Evolutionary conservation across 371 early-diverging fungal species (phyloP).

Genomic region (Lichtheimia ramosa): DNA sequence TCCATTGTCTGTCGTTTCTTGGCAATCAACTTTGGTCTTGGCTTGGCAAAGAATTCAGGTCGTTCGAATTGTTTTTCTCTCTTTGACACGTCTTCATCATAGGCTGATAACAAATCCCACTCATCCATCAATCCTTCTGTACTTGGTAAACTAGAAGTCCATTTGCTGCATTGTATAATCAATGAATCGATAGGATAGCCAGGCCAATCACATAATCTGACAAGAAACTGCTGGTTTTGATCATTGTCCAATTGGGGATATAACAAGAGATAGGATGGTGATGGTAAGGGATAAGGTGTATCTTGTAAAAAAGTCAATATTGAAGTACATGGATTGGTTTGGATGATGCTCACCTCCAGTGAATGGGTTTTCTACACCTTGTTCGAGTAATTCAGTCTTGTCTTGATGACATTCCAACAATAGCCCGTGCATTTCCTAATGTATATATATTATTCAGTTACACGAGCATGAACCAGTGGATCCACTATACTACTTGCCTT

Average conservation of each 20-base stretch:
- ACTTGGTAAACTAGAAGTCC: background rate
- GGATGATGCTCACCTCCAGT: background rate
- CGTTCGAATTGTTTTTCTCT: constrained; percentile 6
- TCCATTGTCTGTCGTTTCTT: constrained; percentile 5
- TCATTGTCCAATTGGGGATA: background rate
- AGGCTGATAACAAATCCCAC: constrained; percentile 3
- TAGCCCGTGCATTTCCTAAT: background rate
- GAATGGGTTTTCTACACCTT: constrained; percentile 7
- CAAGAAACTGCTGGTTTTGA: background rate
- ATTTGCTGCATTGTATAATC: background rate
- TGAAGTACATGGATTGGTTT: background rate
- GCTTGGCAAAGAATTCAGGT: constrained; percentile 10
- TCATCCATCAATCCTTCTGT: constrained; percentile 2
- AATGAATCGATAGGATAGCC: constrained; percentile 1
- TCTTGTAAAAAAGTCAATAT: background rate
- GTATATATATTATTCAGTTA: background rate
- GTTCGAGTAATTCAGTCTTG: constrained; percentile 4
- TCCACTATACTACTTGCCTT: constrained; percentile 1
- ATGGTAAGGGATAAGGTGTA: constrained; percentile 1
- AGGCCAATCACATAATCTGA: background rate
- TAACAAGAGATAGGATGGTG: constrained; percentile 1
- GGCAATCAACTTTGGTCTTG: constrained; percentile 4
- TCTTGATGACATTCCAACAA: constrained; percentile 6
- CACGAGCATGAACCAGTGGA: background rate
- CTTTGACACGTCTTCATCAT: constrained; percentile 1